phyloP scores from a whole-genome alignment of 768 basidiomycete genomes.

The Leccinum ochraceum region DNA sequence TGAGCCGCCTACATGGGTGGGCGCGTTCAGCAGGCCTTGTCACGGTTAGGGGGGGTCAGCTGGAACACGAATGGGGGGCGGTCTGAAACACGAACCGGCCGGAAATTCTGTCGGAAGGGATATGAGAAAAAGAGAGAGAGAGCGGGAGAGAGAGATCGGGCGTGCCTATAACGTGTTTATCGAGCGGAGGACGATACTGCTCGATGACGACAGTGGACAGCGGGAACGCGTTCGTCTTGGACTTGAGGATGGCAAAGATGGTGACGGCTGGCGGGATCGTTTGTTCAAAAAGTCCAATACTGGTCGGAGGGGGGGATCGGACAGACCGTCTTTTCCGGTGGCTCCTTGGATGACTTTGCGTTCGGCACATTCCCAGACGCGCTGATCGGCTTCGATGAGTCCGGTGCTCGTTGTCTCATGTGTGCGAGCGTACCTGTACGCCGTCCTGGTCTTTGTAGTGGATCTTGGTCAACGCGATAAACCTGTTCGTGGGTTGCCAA shows the following conservation, averaged over 20 bases:
- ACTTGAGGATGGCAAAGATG: slow-evolving; percentile 77
- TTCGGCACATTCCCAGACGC: slow-evolving; percentile 89
- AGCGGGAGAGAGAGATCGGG: background rate
- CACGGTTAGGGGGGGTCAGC: background rate
- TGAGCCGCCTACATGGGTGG: slow-evolving; percentile 19
- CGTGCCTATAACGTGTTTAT: slow-evolving; percentile 71
- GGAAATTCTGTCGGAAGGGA: slow-evolving; percentile 47
- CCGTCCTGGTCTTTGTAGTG: slow-evolving; percentile 79
- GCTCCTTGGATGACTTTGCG: slow-evolving; percentile 79
- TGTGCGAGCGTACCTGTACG: slow-evolving; percentile 48
- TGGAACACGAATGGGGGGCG: background rate
- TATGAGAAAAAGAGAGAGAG: background rate
- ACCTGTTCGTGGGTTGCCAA: slow-evolving; percentile 46
- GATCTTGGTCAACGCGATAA: slow-evolving; percentile 83
- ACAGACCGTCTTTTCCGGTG: slow-evolving; percentile 77
- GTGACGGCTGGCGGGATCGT: slow-evolving; percentile 61
- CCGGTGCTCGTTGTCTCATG: background rate
- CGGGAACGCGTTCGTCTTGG: slow-evolving; percentile 70
- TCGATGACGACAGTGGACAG: slow-evolving; percentile 84
- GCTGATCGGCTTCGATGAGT: slow-evolving; percentile 38
- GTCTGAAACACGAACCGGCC: slow-evolving; percentile 43
- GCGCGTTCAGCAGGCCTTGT: slow-evolving; percentile 82
- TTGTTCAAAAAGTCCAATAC: too few relatives aligned
- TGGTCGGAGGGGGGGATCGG: background rate
- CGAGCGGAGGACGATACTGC: slow-evolving; percentile 89